Evolutionary conservation across 1,139 yeast genomes (phyloP).

Genomic region (Meyerozyma elateridarum): DNA sequence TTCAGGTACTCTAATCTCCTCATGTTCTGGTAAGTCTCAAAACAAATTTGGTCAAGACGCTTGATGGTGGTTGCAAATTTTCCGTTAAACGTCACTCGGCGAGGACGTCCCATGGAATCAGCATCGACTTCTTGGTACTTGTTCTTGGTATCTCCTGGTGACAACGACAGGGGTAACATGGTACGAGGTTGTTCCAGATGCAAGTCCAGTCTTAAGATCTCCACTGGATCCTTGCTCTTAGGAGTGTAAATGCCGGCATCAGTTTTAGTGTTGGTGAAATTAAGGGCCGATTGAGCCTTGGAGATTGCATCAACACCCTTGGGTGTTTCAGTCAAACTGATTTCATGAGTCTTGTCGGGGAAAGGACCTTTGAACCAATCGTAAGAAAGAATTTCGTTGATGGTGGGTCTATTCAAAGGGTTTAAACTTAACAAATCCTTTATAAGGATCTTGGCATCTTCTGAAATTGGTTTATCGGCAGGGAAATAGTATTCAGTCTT

Average conservation of each 20-base stretch:
- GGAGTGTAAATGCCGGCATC: slow-evolving; percentile 60
- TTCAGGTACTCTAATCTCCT: slow-evolving; percentile 34
- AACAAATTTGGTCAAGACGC: slow-evolving; percentile 35
- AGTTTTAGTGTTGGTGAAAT: slow-evolving; percentile 64
- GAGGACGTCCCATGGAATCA: slow-evolving; percentile 32
- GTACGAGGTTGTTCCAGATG: slow-evolving; percentile 66
- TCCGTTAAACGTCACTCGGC: slow-evolving; percentile 40
- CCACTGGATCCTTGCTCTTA: slow-evolving; percentile 57
- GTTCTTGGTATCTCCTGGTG: slow-evolving; percentile 87
- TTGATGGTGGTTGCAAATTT: slow-evolving; percentile 37
- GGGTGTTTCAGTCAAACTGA: slow-evolving; percentile 53
- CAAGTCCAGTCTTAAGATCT: slow-evolving; percentile 64
- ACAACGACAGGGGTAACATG: slow-evolving; percentile 79
- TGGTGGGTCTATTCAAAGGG: slow-evolving; percentile 77
- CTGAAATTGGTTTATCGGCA: slow-evolving; percentile 60
- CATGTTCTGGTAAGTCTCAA: slow-evolving; percentile 41
- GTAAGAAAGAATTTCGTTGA: slow-evolving; percentile 74
- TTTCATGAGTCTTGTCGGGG: slow-evolving; percentile 66
- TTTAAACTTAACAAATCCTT: slow-evolving; percentile 68
- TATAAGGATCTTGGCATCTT: slow-evolving; percentile 69
- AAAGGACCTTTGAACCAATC: slow-evolving; percentile 84
- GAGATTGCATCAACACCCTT: slow-evolving; percentile 55
- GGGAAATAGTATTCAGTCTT: slow-evolving; percentile 81
- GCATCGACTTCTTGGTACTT: slow-evolving; percentile 75
- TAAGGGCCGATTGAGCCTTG: slow-evolving; percentile 59